Conservation (phyloP, 257 asterid species). For the Ilex aquifolium region DNA sequence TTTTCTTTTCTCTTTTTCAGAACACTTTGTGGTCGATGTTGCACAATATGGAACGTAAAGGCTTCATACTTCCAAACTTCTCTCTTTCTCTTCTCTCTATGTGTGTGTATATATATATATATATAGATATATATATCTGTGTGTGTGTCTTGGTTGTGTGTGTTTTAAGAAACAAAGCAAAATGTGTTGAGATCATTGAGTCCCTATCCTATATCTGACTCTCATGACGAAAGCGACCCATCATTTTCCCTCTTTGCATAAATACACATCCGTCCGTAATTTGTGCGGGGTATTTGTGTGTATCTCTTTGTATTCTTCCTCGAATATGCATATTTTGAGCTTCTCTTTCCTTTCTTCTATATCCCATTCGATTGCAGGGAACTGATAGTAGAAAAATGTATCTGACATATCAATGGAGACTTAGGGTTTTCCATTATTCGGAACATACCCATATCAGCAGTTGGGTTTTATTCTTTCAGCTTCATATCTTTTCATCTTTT, state of each 20-base stretch:
- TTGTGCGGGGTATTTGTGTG: background rate
- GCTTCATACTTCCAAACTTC: background rate
- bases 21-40: background rate
- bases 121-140: background rate
- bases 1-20: too few species aligned
- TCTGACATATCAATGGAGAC: background rate
- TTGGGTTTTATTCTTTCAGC: background rate
- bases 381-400: background rate
- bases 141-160: background rate
- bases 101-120: background rate
- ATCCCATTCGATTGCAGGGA: background rate
- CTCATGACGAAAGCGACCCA: conserved; percentile 56
- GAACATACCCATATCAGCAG: background rate
- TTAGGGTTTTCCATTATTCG: background rate
- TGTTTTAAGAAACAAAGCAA: background rate
- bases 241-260: conserved; percentile 21
- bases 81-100: background rate
- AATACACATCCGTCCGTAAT: conserved; percentile 3
- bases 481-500: too few species aligned
- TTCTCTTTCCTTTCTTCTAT: conserved; percentile 6
- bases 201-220: conserved; percentile 56
- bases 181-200: conserved; percentile 7
- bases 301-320: background rate
- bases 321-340: background rate
- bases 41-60: background rate